Conservation (phyloP, 768 basidiomycete genomes). For the Russula sp. region DNA sequence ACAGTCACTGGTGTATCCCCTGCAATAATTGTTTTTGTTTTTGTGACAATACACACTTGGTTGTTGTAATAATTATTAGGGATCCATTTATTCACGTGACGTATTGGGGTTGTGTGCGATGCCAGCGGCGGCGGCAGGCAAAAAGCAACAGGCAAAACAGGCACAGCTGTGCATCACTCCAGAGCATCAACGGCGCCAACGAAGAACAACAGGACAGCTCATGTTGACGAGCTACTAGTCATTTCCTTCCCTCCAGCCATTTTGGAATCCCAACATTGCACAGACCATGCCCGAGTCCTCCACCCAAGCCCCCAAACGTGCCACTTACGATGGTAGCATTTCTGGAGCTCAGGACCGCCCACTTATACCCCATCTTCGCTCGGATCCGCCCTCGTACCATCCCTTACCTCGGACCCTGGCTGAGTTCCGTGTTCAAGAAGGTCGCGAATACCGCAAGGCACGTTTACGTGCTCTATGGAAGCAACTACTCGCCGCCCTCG, state of each 20-base stretch:
- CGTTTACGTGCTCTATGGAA: slow-evolving; percentile 59
- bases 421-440: slow-evolving; percentile 61
- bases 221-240: slow-evolving; percentile 5
- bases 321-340: slow-evolving; percentile 45
- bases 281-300: slow-evolving; percentile 16
- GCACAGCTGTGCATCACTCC: background rate
- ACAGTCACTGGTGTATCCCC: background rate
- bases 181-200: background rate
- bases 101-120: background rate
- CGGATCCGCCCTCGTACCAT: slow-evolving; percentile 39
- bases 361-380: slow-evolving; percentile 51
- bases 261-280: slow-evolving; percentile 9
- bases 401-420: slow-evolving; percentile 43
- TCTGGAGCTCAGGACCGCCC: slow-evolving; percentile 48
- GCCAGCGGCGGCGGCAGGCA: background rate
- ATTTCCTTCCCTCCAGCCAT: background rate
- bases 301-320: slow-evolving; percentile 35
- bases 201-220: background rate
- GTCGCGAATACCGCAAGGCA: slow-evolving; percentile 50
- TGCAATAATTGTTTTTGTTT: background rate
- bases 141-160: background rate
- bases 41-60: background rate
- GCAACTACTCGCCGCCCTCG: slow-evolving; percentile 37
- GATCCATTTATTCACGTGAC: slow-evolving; percentile 11
- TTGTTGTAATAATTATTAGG: slow-evolving; percentile 8